Evolutionary conservation across 257 asterid genomes (phyloP).

Genomic region (Scutellaria galericulata): DNA sequence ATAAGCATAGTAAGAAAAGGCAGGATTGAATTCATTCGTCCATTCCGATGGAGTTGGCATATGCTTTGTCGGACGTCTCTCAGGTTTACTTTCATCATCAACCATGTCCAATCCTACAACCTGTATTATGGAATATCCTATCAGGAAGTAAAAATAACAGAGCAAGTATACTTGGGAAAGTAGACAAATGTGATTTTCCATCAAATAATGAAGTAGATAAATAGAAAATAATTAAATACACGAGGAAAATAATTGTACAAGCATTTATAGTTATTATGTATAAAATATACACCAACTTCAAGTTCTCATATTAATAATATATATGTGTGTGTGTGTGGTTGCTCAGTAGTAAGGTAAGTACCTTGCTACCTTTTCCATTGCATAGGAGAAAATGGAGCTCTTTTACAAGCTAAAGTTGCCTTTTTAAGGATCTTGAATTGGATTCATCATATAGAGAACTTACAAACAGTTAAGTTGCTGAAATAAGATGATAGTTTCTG

Average conservation of each 20-base stretch:
- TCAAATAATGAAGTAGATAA: slow-evolving; percentile 1
- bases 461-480: slow-evolving; percentile 20
- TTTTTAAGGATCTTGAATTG: slow-evolving; percentile 12
- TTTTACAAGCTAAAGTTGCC: slow-evolving; percentile 4
- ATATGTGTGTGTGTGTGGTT: background rate
- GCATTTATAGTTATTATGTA: slow-evolving; percentile 2
- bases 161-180: slow-evolving; percentile 26
- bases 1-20: slow-evolving; percentile 94
- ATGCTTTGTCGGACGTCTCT: slow-evolving; percentile 96
- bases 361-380: background rate
- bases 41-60: slow-evolving; percentile 94
- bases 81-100: slow-evolving; percentile 99
- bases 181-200: slow-evolving; percentile 18
- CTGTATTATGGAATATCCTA: slow-evolving; percentile 48
- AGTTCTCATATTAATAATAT: background rate
- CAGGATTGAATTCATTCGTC: slow-evolving; percentile 93
- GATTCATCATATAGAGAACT: background rate
- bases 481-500: slow-evolving; percentile 13
- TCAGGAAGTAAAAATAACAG: slow-evolving; percentile 1
- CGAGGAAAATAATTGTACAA: background rate
- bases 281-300: background rate
- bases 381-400: slow-evolving; percentile 17
- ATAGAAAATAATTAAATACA: slow-evolving; percentile 15
- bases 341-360: slow-evolving; percentile 1
- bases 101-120: slow-evolving; percentile 96